These are phyloP conservation scores for Gamsiella multidivaricata DNA, from an alignment of 192 early-diverging fungal genomes.

Conservation along the genomic window DNA sequence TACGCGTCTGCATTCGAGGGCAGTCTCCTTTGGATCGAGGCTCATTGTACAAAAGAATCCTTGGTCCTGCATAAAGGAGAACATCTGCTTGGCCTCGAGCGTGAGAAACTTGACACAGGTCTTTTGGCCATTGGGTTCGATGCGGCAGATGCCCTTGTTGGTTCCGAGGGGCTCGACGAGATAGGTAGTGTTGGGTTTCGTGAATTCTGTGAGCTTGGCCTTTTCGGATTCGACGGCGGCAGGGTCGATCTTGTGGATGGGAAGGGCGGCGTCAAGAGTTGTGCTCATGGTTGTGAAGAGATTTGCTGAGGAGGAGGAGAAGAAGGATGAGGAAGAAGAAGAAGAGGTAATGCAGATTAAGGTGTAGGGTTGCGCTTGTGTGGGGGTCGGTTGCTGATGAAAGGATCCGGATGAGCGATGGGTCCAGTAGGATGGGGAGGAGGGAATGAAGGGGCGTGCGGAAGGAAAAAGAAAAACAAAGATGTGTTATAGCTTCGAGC, in stretches of 20 bases:
- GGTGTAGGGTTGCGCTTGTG: no score
- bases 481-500: no score
- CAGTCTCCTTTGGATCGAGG: constrained; percentile 41
- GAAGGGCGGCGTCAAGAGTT: constrained; percentile 47
- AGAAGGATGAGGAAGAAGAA: background rate
- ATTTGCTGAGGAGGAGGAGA: background rate
- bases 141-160: constrained; percentile 50
- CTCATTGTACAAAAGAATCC: constrained; percentile 52
- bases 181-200: constrained; percentile 46
- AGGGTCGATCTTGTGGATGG: constrained; percentile 38
- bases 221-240: constrained; percentile 50
- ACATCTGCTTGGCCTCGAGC: constrained; percentile 53
- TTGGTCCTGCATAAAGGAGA: constrained; percentile 53
- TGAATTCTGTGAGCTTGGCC: constrained; percentile 34
- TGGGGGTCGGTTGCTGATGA: no score
- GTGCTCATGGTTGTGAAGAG: constrained; percentile 27
- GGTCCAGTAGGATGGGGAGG: no score
- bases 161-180: constrained; percentile 46
- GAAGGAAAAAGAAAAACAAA: constrained; percentile 9
- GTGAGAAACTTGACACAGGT: constrained; percentile 51
- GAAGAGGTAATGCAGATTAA: background rate
- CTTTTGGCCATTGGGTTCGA: constrained; percentile 51
- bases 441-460: no score
- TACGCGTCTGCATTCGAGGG: constrained; percentile 47
- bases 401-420: background rate